Percentiles rank a stretch among this genome's conserved stretches.
Conservation (phyloP, 1,284 basidiomycete species). For the Leucoagaricus sp. region DNA sequence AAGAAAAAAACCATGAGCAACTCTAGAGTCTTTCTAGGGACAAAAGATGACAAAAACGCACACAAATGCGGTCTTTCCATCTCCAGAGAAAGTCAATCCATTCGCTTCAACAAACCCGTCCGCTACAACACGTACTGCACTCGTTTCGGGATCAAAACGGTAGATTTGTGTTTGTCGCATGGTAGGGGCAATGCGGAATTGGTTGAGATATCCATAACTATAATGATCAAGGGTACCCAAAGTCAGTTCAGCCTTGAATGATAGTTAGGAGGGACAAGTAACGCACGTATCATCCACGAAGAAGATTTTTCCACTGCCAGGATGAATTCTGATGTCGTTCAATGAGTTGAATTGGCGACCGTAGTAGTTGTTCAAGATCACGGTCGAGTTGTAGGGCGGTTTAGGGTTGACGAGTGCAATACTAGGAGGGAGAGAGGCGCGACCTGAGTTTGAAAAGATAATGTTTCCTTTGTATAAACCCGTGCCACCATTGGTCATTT, state of each 20-base stretch:
- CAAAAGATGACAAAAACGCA: conserved; percentile 35
- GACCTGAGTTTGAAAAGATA: conserved; percentile 68
- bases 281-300: conserved; percentile 68
- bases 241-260: not conserved
- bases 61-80: conserved; percentile 72
- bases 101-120: conserved; percentile 65
- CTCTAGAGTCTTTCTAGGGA: not conserved
- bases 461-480: conserved; percentile 66
- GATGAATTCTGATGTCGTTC: conserved; percentile 78
- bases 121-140: conserved; percentile 69
- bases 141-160: conserved; percentile 63
- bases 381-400: conserved; percentile 61
- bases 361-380: conserved; percentile 69
- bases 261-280: not conserved
- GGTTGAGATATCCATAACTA: conserved; percentile 65
- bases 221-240: not conserved
- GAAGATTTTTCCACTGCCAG: conserved; percentile 58
- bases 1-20: not conserved
- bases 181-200: conserved; percentile 64
- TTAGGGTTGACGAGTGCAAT: conserved; percentile 66
- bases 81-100: conserved; percentile 69
- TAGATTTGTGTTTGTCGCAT: conserved; percentile 72
- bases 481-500: conserved; percentile 78
- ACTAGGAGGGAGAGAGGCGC: conserved; percentile 61
- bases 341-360: conserved; percentile 82